Percentiles rank a stretch among this genome's conserved stretches.
These are phyloP conservation scores for Boletus speciosus DNA, from an alignment of 768 basidiomycete genomes.

Conservation along the genomic window DNA sequence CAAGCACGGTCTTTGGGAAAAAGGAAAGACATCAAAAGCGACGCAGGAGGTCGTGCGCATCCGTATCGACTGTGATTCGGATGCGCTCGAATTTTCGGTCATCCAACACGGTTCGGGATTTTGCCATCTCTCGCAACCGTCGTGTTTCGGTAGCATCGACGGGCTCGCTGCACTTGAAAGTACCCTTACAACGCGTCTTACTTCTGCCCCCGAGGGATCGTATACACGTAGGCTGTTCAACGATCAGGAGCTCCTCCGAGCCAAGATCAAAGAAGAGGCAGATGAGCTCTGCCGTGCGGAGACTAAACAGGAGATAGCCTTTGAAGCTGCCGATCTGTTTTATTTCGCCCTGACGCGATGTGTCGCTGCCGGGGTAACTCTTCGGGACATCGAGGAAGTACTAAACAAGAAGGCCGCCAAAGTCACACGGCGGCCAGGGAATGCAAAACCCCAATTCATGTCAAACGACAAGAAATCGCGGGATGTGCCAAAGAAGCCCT, in stretches of 20 bases:
- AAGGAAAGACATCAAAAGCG: slow-evolving; percentile 94
- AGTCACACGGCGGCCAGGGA: slow-evolving; percentile 82
- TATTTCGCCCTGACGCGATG: slow-evolving; percentile 92
- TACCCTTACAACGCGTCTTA: slow-evolving; percentile 69
- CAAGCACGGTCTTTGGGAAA: slow-evolving; percentile 93
- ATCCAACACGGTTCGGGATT: slow-evolving; percentile 89
- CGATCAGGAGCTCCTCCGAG: slow-evolving; percentile 74
- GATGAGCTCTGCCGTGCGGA: slow-evolving; percentile 89
- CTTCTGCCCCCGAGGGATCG: slow-evolving; percentile 80
- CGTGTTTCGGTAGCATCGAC: slow-evolving; percentile 83
- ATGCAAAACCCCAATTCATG: slow-evolving; percentile 84
- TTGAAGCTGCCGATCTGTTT: slow-evolving; percentile 92
- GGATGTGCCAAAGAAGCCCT: slow-evolving; percentile 28
- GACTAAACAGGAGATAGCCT: slow-evolving; percentile 78
- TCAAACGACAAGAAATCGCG: slow-evolving; percentile 19
- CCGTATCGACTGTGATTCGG: slow-evolving; percentile 86
- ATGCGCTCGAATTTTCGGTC: slow-evolving; percentile 88
- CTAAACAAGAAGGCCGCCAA: slow-evolving; percentile 84
- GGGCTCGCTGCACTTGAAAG: slow-evolving; percentile 80
- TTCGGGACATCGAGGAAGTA: slow-evolving; percentile 80
- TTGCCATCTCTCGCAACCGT: slow-evolving; percentile 83
- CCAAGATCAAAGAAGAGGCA: slow-evolving; percentile 98
- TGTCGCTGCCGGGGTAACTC: slow-evolving; percentile 72
- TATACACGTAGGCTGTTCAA: slow-evolving; percentile 88
- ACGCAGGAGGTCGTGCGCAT: slow-evolving; percentile 85